Percentiles rank a stretch among this genome's conserved stretches.
phyloP scores from a whole-genome alignment of 192 early-diverging fungal species.

The Gigaspora rosea region DNA sequence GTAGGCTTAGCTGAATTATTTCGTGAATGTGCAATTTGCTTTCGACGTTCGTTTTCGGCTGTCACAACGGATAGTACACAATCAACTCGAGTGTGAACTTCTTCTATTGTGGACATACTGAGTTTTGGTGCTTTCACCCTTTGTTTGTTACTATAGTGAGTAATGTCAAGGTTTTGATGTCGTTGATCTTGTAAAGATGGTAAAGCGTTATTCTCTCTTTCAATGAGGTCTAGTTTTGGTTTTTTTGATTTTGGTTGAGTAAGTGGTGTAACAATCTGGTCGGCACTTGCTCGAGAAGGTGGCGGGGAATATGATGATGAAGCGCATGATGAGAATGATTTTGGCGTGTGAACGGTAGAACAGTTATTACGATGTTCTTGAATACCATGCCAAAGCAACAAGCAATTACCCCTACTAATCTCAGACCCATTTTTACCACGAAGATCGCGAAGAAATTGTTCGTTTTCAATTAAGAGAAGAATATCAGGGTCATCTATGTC shows the following conservation, averaged over 20 bases:
- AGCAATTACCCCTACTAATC: constrained; percentile 22
- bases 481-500: constrained; percentile 36
- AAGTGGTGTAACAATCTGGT: constrained; percentile 2
- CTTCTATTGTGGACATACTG: constrained; percentile 34
- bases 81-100: constrained; percentile 31
- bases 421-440: constrained; percentile 33
- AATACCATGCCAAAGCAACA: constrained; percentile 33
- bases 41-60: constrained; percentile 24
- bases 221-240: not conserved
- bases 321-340: constrained; percentile 26
- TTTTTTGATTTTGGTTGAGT: constrained; percentile 12
- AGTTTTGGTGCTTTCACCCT: constrained; percentile 33
- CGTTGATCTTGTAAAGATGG: not conserved
- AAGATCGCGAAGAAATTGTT: constrained; percentile 29
- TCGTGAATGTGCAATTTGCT: constrained; percentile 2
- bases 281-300: not conserved
- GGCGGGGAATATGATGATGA: constrained; percentile 29
- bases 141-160: constrained; percentile 9
- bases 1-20: not conserved
- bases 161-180: constrained; percentile 5
- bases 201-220: constrained; percentile 8
- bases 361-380: constrained; percentile 25
- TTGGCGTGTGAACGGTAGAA: constrained; percentile 24
- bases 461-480: constrained; percentile 30
- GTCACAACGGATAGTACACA: constrained; percentile 18